phyloP scores from a whole-genome alignment of 306 rosid species.

The Casuarina cunninghamiana region DNA sequence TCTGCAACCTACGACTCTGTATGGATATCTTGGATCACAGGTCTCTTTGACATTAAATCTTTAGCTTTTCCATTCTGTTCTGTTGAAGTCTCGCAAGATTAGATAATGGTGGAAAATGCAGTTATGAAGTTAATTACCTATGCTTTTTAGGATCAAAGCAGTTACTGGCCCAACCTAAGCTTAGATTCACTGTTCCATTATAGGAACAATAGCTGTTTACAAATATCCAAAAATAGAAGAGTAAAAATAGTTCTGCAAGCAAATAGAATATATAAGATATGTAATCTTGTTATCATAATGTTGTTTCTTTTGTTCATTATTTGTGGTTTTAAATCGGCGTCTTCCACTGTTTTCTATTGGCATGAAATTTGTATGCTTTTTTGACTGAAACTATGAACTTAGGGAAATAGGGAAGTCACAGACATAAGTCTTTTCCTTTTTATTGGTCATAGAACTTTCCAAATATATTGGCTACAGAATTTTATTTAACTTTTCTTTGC shows the following conservation, averaged over 20 bases:
- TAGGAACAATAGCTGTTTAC: neutral
- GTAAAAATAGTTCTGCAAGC: neutral
- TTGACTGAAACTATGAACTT: neutral
- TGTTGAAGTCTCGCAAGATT: neutral
- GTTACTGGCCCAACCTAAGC: neutral
- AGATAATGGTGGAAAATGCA: neutral
- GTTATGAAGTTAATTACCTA: neutral
- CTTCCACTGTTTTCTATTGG: neutral
- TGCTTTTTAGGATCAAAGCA: neutral
- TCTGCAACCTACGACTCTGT: constrained; percentile 57
- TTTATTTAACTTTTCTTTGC: neutral
- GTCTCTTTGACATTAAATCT: constrained; percentile 22
- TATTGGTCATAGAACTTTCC: neutral
- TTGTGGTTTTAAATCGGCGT: neutral
- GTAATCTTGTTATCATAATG: neutral
- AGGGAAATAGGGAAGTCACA: neutral
- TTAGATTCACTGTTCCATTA: neutral
- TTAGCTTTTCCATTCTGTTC: neutral
- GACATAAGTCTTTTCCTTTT: neutral
- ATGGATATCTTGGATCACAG: constrained; percentile 94
- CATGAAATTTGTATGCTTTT: neutral
- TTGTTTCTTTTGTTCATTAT: neutral
- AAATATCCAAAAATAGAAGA: neutral
- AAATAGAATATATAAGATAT: neutral
- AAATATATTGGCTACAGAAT: neutral